A percentile compares a stretch with the other conserved stretches of the same genome.
These are phyloP conservation scores for Rhizopogon roseolus DNA, from an alignment of 768 basidiomycete species.

Conservation along the genomic window DNA sequence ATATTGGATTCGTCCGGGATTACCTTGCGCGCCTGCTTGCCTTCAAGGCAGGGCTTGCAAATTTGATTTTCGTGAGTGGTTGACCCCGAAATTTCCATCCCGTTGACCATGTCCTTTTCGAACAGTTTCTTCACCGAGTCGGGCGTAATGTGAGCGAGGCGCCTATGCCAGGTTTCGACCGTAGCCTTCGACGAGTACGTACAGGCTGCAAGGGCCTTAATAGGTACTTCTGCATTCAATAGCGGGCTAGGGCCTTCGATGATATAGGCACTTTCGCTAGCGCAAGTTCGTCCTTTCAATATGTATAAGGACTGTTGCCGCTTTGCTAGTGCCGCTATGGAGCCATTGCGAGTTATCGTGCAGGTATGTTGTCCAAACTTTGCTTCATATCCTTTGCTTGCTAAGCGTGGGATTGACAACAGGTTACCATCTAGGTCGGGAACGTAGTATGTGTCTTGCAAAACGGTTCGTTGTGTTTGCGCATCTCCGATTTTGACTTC, in stretches of 20 bases:
- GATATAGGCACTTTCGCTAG: not conserved
- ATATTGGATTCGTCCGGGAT: slow-evolving; percentile 8
- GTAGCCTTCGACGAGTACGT: not conserved
- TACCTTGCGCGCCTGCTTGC: slow-evolving; percentile 14
- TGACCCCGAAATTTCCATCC: not conserved
- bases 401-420: slow-evolving; percentile 10
- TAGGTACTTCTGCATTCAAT: not conserved
- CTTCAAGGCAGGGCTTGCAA: slow-evolving; percentile 17
- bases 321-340: not conserved
- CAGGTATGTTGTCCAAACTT: not conserved
- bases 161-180: no score
- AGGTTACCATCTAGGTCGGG: slow-evolving; percentile 15
- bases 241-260: not conserved
- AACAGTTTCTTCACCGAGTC: slow-evolving; percentile 1
- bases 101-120: slow-evolving; percentile 4
- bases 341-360: not conserved
- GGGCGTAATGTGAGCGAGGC: no score
- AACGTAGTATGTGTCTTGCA: slow-evolving; percentile 11
- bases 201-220: no score
- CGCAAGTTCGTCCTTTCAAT: not conserved
- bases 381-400: not conserved
- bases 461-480: not conserved
- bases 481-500: not conserved
- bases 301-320: slow-evolving; percentile 2
- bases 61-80: not conserved